Evolutionary conservation across 2,329 filamentous ascomycete genomes (phyloP), one percentile per base, ranked within the genome.

Genomic region (Raffaelea ambrosiae): DNA sequence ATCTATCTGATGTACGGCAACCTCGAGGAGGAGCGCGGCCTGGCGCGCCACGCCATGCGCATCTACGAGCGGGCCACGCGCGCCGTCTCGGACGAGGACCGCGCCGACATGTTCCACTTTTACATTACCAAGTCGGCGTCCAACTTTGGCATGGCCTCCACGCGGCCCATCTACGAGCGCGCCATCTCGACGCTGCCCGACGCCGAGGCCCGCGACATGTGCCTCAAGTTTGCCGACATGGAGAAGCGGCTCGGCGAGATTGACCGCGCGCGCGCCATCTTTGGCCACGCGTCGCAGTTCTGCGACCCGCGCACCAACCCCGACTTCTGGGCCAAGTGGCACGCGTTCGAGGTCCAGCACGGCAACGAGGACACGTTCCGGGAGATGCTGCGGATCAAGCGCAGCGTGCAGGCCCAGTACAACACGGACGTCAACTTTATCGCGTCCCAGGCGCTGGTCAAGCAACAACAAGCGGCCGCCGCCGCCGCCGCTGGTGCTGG

Each of bases 311-410:
- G 94, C 47, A 95, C 88, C 14, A 89, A 88, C 56, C 83, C 86
- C 8, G 81, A 78, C 16, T 98, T 97, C 69, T 98, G 94, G 94
- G 77, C 83, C 58, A 94, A 91, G 64, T 98, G 93, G 93, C 93
- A 98, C 66, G 77, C 83, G 47, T 98, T 98, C 65, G 94, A 98
- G 67, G 89, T 97, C 20, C 86, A 94, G 63, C 93, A 98, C 61
- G 93, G 93, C 55, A 98, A 98, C 67, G 94, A 98, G 65, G 93
- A 98, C 64, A 98, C 94, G 0, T 98, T 94, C 76, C 96, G 95
- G 71, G 93, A 98, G 64, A 98, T 98, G 93, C 74, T 97, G 53
- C 84, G 93, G 26, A 89, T 98, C 73, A 98, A 97, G 75, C 77
- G 93, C 63, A 95, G 88, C 66, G 93, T 98, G 13, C 89, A 96